Evolutionary conservation across 495 filamentous ascomycete genomes (phyloP).

Genomic region (Aspergillus sclerotioniger): DNA sequence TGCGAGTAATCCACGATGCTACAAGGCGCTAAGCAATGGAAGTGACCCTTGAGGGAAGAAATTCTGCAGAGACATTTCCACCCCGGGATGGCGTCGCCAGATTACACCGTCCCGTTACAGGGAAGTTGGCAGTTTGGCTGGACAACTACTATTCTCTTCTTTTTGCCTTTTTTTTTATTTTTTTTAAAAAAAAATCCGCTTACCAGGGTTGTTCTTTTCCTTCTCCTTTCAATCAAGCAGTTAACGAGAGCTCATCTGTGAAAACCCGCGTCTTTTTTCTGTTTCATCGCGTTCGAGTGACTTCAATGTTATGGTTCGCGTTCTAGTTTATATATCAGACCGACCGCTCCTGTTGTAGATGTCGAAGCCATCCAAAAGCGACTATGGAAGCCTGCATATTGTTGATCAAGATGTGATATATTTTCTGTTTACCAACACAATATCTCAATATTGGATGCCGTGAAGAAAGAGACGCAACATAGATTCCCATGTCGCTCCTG

Average conservation of each 20-base stretch:
- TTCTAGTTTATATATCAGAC: neutral
- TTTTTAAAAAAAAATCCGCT: too few relatives aligned
- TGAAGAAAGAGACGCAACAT: too few relatives aligned
- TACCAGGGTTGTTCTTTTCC: neutral
- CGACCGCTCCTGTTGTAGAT: neutral
- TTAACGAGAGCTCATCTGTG: neutral
- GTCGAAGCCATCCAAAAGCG: neutral
- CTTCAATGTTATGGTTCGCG: neutral
- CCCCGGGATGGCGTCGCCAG: constrained; percentile 59
- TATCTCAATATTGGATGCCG: too few relatives aligned
- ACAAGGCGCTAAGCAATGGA: constrained; percentile 59
- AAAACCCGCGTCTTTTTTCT: neutral
- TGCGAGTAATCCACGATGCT: constrained; percentile 61
- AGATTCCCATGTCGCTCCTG: neutral
- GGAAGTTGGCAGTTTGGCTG: constrained; percentile 42
- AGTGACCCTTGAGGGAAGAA: constrained; percentile 63
- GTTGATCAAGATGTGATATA: too few relatives aligned
- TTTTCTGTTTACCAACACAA: too few relatives aligned
- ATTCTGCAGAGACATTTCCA: constrained; percentile 64
- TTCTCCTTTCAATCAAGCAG: neutral
- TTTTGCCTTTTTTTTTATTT: constrained; percentile 22
- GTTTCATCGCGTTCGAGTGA: neutral
- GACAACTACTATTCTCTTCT: constrained; percentile 30
- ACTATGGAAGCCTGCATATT: too few relatives aligned
- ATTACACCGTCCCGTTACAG: constrained; percentile 53